Evolutionary conservation across 352 stramenopile genomes (phyloP).

Genomic region (Salisapilia sapeloensis): DNA sequence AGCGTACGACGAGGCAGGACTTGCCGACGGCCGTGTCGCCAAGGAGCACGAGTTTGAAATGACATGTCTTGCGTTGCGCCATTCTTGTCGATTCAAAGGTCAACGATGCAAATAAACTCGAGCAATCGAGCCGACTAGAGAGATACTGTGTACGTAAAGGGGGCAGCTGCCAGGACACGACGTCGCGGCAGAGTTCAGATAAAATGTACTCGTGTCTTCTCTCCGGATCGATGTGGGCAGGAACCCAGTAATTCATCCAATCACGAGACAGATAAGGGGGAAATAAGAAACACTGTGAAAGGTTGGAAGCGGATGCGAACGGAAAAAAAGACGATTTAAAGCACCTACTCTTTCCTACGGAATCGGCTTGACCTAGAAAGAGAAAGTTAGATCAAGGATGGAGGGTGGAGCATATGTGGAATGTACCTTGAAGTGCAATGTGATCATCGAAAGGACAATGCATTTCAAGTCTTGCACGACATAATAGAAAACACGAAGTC

Average conservation of each 20-base stretch:
- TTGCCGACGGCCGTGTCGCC: slow-evolving; percentile 99
- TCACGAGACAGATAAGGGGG: slow-evolving; percentile 2
- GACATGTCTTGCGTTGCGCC: slow-evolving; percentile 74
- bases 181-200: no score
- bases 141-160: no score
- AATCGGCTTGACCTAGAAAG: slow-evolving; percentile 85
- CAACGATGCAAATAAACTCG: no score
- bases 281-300: slow-evolving; percentile 2
- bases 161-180: no score
- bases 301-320: background rate
- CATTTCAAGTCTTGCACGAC: slow-evolving; percentile 95
- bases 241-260: background rate
- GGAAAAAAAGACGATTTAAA: background rate
- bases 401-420: background rate
- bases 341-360: slow-evolving; percentile 45
- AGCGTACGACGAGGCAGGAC: slow-evolving; percentile 98
- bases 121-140: no score
- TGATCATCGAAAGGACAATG: slow-evolving; percentile 93
- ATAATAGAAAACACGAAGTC: slow-evolving; percentile 92
- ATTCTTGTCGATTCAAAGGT: slow-evolving; percentile 28
- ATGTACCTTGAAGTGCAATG: slow-evolving; percentile 90
- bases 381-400: background rate
- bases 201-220: no score
- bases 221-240: no score
- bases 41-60: slow-evolving; percentile 99